Base-by-base conservation (phyloP, 2,329 filamentous ascomycete genomes). In the Whalleya microplaca region DNA sequence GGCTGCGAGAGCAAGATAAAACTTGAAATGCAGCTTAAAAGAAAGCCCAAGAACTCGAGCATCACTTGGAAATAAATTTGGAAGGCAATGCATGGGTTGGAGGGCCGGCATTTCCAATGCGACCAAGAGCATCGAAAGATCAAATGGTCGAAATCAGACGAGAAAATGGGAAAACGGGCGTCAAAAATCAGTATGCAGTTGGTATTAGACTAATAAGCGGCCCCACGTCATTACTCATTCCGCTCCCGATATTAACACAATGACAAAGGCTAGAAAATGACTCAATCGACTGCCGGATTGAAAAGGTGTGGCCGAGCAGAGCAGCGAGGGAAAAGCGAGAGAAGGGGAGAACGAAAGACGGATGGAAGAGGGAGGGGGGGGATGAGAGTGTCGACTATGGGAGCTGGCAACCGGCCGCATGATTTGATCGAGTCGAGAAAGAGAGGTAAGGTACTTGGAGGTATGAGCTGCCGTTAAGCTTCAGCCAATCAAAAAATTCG, bases 401-500 rank as follows among this genome's bases (percentile, higher is more conserved):
- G 63, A 64, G 47, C 55, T 18, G 59, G 59, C 61, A 64, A 61
- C 51, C n/a, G 63, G 63, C 56, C 62, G 64, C 63, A 68, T 68
- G 66, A 69, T 67, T 68, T 66, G 64, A 63, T 66, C 57, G 57
- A 59, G 52, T 60, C 62, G 59, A 64, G 61, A 56, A 14, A 61
- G 56, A 47, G 56, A 27, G 55, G 45, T 55, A 56, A 23, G 46
- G 48, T 56, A 58, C 54, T 48, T 58, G 23, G 51, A 32, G 32
- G 23, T 27, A 56, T 45, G 52, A 60, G 56, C 53, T 68, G 68
- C 66, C 53, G 67, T 68, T 64, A 53, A 67, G 60, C 61, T 58
- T 62, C 43, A 68, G 48, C 75, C 75, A 78, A 76, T 78, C 70
- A 76, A 66, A 76, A 77, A 76, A 76, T 67, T 73, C 66, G 59